Percentiles rank a stretch among this genome's conserved stretches.
These are phyloP conservation scores for Vitis rupestris DNA, from an alignment of 164 flowering plant species.

Conservation along the genomic window DNA sequence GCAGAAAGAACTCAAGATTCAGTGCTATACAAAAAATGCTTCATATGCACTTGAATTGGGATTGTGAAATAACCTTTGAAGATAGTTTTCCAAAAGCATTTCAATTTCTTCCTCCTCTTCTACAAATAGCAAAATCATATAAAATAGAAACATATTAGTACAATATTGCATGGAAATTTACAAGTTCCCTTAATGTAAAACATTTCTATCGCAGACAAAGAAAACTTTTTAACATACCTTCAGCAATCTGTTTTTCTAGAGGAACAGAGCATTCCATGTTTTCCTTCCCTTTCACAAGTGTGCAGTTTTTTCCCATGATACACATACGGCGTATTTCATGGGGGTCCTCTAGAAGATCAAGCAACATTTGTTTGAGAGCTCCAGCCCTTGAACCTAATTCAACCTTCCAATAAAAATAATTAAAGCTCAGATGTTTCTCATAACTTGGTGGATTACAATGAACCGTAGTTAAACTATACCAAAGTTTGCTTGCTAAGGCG, in stretches of 20 bases:
- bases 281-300: constrained; percentile 43
- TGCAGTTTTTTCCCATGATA: constrained; percentile 91
- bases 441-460: not conserved
- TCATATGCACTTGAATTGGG: not conserved
- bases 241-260: constrained; percentile 86
- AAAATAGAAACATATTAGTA: not conserved
- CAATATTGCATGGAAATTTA: not conserved
- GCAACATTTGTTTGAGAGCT: constrained; percentile 91
- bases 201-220: not conserved
- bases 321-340: constrained; percentile 91
- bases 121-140: constrained; percentile 35
- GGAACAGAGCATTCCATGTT: constrained; percentile 76
- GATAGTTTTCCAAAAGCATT: constrained; percentile 97
- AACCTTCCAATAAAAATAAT: constrained; percentile 49
- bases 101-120: constrained; percentile 99
- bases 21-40: not conserved
- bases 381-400: constrained; percentile 93
- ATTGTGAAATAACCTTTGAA: constrained; percentile 65
- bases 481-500: constrained; percentile 91
- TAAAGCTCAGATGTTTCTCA: constrained; percentile 1
- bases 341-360: constrained; percentile 95
- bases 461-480: constrained; percentile 36
- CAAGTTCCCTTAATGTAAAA: not conserved
- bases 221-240: constrained; percentile 47
- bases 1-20: no score